Conservation (phyloP, 441 rosid species). For the Hura crepitans region DNA sequence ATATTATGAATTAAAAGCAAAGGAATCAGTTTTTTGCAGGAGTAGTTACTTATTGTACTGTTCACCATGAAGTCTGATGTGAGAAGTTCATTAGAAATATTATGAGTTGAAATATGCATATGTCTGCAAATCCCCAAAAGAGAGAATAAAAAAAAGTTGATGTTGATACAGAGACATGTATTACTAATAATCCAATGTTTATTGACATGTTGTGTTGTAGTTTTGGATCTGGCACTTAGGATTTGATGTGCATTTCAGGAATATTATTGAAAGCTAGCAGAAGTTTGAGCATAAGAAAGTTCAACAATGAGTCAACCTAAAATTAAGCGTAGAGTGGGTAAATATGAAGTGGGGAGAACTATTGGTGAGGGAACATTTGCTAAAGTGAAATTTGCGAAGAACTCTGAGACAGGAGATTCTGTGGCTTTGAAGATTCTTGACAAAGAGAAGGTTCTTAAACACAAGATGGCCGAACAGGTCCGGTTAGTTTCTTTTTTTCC, state of each 20-base stretch:
- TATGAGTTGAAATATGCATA: neutral
- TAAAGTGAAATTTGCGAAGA: conserved; percentile 88
- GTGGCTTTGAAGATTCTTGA: conserved; percentile 96
- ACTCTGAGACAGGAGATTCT: conserved; percentile 71
- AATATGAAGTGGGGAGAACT: conserved; percentile 89
- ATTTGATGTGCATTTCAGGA: conserved; percentile 26
- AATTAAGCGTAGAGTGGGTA: conserved; percentile 79
- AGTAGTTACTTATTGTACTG: neutral
- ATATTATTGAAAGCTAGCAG: conserved; percentile 15
- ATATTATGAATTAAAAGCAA: neutral
- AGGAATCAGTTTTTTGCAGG: neutral
- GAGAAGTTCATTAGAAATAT: neutral
- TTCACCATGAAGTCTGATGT: neutral
- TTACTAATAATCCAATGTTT: neutral
- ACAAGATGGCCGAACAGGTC: conserved; percentile 98
- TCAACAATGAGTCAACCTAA: conserved; percentile 71
- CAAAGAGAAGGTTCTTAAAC: conserved; percentile 91
- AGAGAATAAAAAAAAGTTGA: neutral
- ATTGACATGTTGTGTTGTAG: neutral
- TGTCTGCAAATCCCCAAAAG: neutral
- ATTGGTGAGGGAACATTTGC: conserved; percentile 98
- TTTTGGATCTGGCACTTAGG: conserved; percentile 11
- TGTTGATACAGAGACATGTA: neutral
- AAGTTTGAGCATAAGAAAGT: conserved; percentile 18
- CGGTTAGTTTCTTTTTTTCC: conserved; percentile 12